phyloP scores from a whole-genome alignment of 2,329 filamentous ascomycete genomes.

The Diaporthe eres region DNA sequence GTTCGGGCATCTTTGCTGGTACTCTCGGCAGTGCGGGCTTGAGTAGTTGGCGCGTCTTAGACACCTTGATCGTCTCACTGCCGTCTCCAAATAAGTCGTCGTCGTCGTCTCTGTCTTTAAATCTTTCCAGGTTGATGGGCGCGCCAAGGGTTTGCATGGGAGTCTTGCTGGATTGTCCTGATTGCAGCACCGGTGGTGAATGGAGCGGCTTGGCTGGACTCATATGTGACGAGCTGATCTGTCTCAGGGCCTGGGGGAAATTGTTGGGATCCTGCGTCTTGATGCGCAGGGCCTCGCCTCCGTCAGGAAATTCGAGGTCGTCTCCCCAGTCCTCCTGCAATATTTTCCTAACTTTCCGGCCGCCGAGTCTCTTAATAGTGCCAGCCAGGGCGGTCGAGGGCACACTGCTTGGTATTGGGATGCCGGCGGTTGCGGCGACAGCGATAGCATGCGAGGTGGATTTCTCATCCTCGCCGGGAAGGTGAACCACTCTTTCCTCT shows the following conservation, averaged over 20 bases:
- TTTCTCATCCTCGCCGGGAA: constrained; percentile 87
- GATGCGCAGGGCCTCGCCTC: constrained; percentile 72
- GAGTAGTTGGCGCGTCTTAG: constrained; percentile 71
- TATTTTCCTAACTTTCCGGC: constrained; percentile 78
- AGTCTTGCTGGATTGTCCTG: constrained; percentile 36
- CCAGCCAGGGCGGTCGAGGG: constrained; percentile 92
- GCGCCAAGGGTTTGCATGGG: constrained; percentile 51
- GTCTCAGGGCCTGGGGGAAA: constrained; percentile 78
- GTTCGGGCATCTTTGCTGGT: constrained; percentile 44
- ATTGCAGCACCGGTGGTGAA: constrained; percentile 43
- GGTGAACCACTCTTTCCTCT: constrained; percentile 89
- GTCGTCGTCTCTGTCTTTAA: constrained; percentile 73
- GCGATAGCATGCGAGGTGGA: constrained; percentile 89
- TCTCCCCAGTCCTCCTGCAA: constrained; percentile 87
- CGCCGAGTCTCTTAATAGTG: constrained; percentile 90
- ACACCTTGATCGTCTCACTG: constrained; percentile 76
- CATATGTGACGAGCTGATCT: constrained; percentile 69
- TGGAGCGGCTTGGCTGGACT: constrained; percentile 65
- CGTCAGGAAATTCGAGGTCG: constrained; percentile 78
- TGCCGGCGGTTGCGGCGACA: constrained; percentile 88
- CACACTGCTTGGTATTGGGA: constrained; percentile 89
- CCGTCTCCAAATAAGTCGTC: constrained; percentile 76
- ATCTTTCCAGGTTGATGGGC: constrained; percentile 73
- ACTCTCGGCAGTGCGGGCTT: constrained; percentile 69
- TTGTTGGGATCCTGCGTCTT: constrained; percentile 72